phyloP scores from a whole-genome alignment of 2,329 filamentous ascomycete genomes.

The Ceratocystis alfenasii region DNA sequence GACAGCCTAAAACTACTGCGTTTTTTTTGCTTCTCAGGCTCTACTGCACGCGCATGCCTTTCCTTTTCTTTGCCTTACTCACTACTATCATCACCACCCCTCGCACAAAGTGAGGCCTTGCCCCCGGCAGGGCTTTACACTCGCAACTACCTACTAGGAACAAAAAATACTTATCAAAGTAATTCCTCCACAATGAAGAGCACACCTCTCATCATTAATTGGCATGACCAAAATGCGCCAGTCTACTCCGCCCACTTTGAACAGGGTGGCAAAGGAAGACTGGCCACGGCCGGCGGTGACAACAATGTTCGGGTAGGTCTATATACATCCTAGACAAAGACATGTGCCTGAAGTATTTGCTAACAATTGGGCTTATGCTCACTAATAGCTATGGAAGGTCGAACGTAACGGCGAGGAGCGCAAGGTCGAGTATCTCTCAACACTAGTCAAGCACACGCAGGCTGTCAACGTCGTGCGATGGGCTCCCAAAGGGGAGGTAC shows the following conservation, averaged over 20 bases:
- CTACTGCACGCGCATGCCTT: neutral
- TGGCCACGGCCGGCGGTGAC: slow-evolving; percentile 91
- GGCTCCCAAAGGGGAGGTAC: slow-evolving; percentile 77
- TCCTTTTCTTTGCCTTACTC: neutral
- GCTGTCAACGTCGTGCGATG: slow-evolving; percentile 97
- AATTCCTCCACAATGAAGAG: slow-evolving; percentile 65
- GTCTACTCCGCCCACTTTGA: slow-evolving; percentile 98
- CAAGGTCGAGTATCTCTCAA: slow-evolving; percentile 83
- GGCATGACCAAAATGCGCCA: slow-evolving; percentile 94
- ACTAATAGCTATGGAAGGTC: slow-evolving; percentile 65
- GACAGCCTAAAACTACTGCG: neutral
- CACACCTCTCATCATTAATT: slow-evolving; percentile 90
- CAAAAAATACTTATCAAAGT: slow-evolving; percentile 20
- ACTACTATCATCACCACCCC: neutral
- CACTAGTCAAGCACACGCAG: slow-evolving; percentile 85
- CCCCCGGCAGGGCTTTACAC: slow-evolving; percentile 21
- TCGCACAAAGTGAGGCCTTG: slow-evolving; percentile 15
- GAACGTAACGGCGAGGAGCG: slow-evolving; percentile 74
- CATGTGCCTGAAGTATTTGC: neutral
- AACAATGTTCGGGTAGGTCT: slow-evolving; percentile 77
- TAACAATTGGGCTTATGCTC: too few species aligned
- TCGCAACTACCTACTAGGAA: slow-evolving; percentile 10
- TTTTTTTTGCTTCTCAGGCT: neutral
- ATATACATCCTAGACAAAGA: neutral
- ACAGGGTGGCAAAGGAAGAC: slow-evolving; percentile 74